These are phyloP conservation scores for Castanopsis chinensis DNA, from an alignment of 306 rosid genomes.

Conservation along the genomic window DNA sequence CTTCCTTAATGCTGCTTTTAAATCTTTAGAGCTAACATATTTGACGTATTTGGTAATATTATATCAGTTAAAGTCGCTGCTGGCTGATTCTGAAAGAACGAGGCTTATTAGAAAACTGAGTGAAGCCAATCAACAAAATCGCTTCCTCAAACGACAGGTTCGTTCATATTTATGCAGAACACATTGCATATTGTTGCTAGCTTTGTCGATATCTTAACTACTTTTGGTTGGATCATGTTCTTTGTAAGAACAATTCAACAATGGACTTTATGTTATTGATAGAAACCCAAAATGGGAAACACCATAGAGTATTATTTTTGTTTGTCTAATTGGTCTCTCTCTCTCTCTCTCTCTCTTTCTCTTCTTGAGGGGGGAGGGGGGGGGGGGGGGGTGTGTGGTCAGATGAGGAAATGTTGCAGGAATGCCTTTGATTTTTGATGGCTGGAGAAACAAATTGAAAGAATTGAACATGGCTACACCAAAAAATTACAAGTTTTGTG, in stretches of 20 bases:
- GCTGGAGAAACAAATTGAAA: not conserved
- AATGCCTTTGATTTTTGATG: not conserved
- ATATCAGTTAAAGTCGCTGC: conserved; percentile 56
- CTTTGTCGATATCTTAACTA: not conserved
- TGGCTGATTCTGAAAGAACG: conserved; percentile 70
- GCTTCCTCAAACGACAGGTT: conserved; percentile 95
- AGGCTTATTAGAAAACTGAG: conserved; percentile 73
- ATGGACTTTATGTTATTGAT: conserved; percentile 2
- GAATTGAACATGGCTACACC: not conserved
- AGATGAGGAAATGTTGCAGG: not conserved
- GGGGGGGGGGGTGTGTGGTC: no score
- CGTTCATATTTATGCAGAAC: conserved; percentile 14
- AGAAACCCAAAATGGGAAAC: not conserved
- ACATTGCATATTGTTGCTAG: conserved; percentile 8
- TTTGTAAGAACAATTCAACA: not conserved
- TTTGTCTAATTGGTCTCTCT: not conserved
- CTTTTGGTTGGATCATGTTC: conserved; percentile 11
- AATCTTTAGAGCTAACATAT: conserved; percentile 10
- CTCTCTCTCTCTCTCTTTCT: not conserved
- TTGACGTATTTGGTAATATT: conserved; percentile 1
- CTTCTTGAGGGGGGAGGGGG: not conserved
- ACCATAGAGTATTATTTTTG: not conserved
- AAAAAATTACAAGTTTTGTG: not conserved
- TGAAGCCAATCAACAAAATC: conserved; percentile 90
- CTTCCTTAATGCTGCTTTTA: not conserved